Conservation (phyloP, 352 stramenopile genomes). For the Phytopythium helicoides region DNA sequence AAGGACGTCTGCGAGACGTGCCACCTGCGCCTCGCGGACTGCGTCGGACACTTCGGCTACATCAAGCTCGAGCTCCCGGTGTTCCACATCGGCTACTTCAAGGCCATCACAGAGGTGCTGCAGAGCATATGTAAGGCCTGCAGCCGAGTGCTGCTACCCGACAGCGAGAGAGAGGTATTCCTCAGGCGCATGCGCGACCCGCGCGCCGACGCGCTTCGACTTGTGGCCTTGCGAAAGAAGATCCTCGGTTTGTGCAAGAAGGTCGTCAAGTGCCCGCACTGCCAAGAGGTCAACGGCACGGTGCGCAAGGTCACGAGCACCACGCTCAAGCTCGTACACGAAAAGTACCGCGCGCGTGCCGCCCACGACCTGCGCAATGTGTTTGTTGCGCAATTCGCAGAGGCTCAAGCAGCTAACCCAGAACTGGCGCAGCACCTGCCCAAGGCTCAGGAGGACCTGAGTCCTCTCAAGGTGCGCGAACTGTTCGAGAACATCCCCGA, state of each 20-base stretch:
- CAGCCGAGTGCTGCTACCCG: conserved; percentile 92
- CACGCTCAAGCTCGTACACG: conserved; percentile 98
- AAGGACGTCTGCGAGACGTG: conserved; percentile 92
- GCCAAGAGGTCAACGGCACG: conserved; percentile 94
- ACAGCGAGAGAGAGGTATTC: conserved; percentile 86
- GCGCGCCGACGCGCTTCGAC: conserved; percentile 67
- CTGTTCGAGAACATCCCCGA: conserved; percentile 96
- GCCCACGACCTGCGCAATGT: conserved; percentile 83
- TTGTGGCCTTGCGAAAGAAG: conserved; percentile 91
- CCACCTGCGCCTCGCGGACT: conserved; percentile 94
- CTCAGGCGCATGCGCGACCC: conserved; percentile 89
- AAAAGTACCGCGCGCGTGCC: conserved; percentile 93
- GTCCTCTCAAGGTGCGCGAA: conserved; percentile 89
- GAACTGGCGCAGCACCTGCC: conserved; percentile 84
- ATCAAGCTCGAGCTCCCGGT: conserved; percentile 97
- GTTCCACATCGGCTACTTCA: conserved; percentile 99
- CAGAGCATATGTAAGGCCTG: conserved; percentile 99
- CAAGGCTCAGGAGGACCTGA: conserved; percentile 91
- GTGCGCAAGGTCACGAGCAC: conserved; percentile 97
- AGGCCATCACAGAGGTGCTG: conserved; percentile 96
- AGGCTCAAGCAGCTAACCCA: conserved; percentile 74
- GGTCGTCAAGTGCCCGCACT: conserved; percentile 93
- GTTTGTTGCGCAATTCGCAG: conserved; percentile 80
- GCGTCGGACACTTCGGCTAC: conserved; percentile 98
- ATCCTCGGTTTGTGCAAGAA: conserved; percentile 98